Base-by-base conservation (phyloP, 2,329 filamentous ascomycete genomes). In the Septoria petroselini region DNA sequence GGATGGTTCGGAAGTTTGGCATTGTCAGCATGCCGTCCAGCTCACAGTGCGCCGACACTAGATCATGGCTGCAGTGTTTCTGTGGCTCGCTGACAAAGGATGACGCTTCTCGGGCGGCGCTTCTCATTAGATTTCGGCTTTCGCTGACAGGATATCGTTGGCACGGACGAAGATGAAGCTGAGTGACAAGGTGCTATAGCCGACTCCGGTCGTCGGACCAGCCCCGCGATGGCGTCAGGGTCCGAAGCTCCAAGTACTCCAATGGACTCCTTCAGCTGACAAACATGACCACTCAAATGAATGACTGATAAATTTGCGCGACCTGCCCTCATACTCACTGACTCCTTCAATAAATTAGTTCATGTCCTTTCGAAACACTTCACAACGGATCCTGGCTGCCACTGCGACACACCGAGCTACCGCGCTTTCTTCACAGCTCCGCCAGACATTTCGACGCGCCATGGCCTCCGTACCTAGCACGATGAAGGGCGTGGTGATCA, bases 401-500 rank as follows among this genome's bases (percentile, higher is more conserved):
- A 58, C 41, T 12, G 41, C 60, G 19, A 50, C 55, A 25, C 55
- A 58, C 21, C 55, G 62, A 60, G 50, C 58, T 39, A 49, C 59
- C 21, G 45, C 53, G n/a, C 37, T 65, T 4, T 59, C 61, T 17
- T 57, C 55, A n/a, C 47, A 51, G 9, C 11, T 42, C 3, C 46
- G 31, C 3, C 18, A 23, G 18, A 53, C 37, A 7, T 52, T 43
- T 21, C 23, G 34, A 31, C 42, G 55, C 48, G 58, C 57, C 41
- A 76, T 76, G 71, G 65, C 73, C n/a, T 70, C 69, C 55, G 68
- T 84, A 38, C 84, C 84, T 17, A 75, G 76, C 54, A 84, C 80
- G 31, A 89, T 89, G 85, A 84, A 85, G 64, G 86, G 82, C 50
- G 76, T 94, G 55, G 73, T 84, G 39, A 81, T 90, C 60, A 80